Conservation (phyloP, 768 basidiomycete species). For the Termitomyces bulborhizus region DNA sequence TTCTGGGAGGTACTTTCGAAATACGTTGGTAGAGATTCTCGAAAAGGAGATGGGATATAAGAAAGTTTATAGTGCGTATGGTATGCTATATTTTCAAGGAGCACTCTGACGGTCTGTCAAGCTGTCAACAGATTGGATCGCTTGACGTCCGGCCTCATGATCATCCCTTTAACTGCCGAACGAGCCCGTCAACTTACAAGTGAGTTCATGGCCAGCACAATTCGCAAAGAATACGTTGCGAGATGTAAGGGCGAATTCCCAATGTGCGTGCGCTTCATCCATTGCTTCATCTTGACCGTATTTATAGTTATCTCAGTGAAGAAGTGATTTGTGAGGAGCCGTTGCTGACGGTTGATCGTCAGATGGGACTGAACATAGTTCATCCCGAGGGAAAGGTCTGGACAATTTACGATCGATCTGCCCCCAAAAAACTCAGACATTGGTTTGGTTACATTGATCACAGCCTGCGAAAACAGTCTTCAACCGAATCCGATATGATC, state of each 20-base stretch:
- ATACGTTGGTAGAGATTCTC: conserved; percentile 85
- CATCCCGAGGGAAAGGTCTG: conserved; percentile 90
- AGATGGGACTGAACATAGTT: conserved; percentile 95
- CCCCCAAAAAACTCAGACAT: background rate
- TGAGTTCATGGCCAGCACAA: conserved; percentile 77
- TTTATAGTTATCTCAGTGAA: conserved; percentile 37
- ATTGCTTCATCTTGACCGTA: background rate
- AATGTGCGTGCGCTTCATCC: conserved; percentile 42
- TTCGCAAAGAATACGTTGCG: conserved; percentile 92
- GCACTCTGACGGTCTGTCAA: conserved; percentile 25
- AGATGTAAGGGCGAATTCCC: conserved; percentile 84
- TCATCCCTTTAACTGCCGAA: conserved; percentile 69
- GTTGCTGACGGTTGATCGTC: conserved; percentile 86
- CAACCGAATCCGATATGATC: conserved; percentile 75
- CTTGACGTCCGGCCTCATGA: conserved; percentile 93
- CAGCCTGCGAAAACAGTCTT: conserved; percentile 90
- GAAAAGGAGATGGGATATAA: conserved; percentile 76
- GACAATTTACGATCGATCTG: background rate
- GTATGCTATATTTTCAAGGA: background rate
- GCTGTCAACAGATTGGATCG: conserved; percentile 94
- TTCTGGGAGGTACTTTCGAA: conserved; percentile 83
- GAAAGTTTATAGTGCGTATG: conserved; percentile 73
- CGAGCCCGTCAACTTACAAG: conserved; percentile 65
- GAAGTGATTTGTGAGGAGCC: conserved; percentile 84
- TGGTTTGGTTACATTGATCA: background rate